Base-by-base conservation (phyloP, 73 alveolate genomes). In the Paramecium pentaurelia region DNA sequence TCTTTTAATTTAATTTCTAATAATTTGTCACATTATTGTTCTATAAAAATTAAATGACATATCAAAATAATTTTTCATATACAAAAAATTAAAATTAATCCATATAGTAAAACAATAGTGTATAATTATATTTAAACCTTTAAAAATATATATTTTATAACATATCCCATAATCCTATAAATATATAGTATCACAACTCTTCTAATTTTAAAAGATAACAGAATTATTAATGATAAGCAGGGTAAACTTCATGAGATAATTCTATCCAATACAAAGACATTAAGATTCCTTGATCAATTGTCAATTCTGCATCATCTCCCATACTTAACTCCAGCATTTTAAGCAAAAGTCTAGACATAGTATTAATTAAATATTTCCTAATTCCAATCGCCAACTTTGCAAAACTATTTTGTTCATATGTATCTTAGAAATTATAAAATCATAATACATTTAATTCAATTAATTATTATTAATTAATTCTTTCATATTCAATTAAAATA, bases 271-370 rank as follows among this genome's bases (percentile, higher is more conserved):
- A 95, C 49, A 95, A 60, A 47, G 94, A 96, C 51, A 92, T 92
- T 11, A 94, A 83, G n/a, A 96, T 96, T n/a, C 97, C 98, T 85
- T 95, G 93, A 42, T 94, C 94, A 38, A 94, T 86, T 34, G 97
- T 77, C 83, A 86, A 71, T 6, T 94, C 94, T 38, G 98, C 98
- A 8, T 94, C 93, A 34, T 40, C n/a, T n/a, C n/a, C n/a, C n/a
- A n/a, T 93, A 44, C 12, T 47, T 87, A 20, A 95, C 92, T 20
- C 86, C 89, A 49, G 86, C 60, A 83, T 85, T 60, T 32, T 58
- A 68, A 1, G 96, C 95, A n/a, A 94, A 86, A 7, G 92, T 84
- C 45, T 71, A 84, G 2, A 95, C 93, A 92, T 86, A 95, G 92
- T 59, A 93, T 95, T 95, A 25, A 95, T 94, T n/a, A 88, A 30